Evolutionary conservation across 192 early-diverging fungal species (phyloP), one percentile per base, ranked within the genome.

Genomic region (Lunasporangiospora selenospora): DNA sequence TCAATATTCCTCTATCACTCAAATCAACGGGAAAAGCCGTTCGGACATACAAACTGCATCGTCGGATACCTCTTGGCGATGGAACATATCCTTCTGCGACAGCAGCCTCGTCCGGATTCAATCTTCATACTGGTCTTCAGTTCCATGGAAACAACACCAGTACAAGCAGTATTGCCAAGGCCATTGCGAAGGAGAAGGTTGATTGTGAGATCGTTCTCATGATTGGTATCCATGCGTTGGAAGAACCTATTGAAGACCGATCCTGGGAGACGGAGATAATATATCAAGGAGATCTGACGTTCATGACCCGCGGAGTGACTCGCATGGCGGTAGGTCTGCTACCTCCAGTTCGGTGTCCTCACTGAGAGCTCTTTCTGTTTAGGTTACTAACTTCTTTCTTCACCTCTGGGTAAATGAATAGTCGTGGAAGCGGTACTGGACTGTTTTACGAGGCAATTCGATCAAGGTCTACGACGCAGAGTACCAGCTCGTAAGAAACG

Each of bases 201-300:
- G 69, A 73, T 23, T 73, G 58, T 33, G 69, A 73, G 61, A 58
- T 73, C 34, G 49, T 73, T 15, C 24, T 73, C 48, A 73, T 73
- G 69, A 58, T 73, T 7, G 60, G 69, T 1, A 37, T 73, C 4
- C 69, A 73, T 63, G 54, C 63, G 1, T 33, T 73, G 27, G 40
- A 73, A 24, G 69, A 73, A 10, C 69, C 69, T 2, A n/a, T 73
- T 19, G 69, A 73, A n/a, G 50, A 73, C 24, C 37, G 47, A n/a
- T 45, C 54, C 18, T 73, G 60, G 69, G 69, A 73, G 55, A 73
- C 43, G 4, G 54, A 73, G 29, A 34, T 31, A 6, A 16, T 57
- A 16, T 73, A 53, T 26, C 44, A 73, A 21, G 55, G 60, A 0
- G 40, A 63, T 30, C 47, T 73, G 54, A 63, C 60, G 1, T 59